Evolutionary conservation across 306 rosid species (phyloP), one percentile per base, ranked within the genome.

Genomic region (Rosa persica): DNA sequence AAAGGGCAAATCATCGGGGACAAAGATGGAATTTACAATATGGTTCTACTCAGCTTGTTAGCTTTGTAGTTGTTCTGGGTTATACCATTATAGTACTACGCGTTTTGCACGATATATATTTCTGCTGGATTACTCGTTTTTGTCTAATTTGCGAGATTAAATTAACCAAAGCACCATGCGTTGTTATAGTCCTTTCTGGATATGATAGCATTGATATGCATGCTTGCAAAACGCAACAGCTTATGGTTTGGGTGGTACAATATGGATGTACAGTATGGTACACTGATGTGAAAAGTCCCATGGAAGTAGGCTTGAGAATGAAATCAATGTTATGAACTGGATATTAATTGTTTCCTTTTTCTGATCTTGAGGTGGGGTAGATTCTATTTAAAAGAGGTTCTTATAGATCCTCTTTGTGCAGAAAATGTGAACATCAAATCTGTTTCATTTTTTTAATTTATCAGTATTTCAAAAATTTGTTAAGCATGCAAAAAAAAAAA

Each of bases 381-480:
- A 42, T 58, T 54, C 22, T 13, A 70, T 13, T 16, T 46, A 48
- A 36, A 36, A 73, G 47, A 15, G 36, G 57, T 74, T 42, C 57
- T 43, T 42, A 17, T 48, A 11, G 27, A 23, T 43, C 7, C 19
- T 42, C 10, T 68, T 40, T 40, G 10, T 7, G 66, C 51, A 51
- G 64, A 38, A 40, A 43, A 16, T 42, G 13, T 40, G 42, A 23
- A 74, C 68, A 58, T 57, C 17, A 40, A 20, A 3, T 40, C 23
- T 57, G 8, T 73, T 64, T 74, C 17, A 12, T 74, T 74, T 74
- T 74, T 74, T 39, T 67, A 25, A 61, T 30, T 25, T 13, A 13
- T 2, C 67, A 25, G 69, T 34, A 12, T 64, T 27, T 4, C 0
- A 1, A 62, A 12, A 25, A 0, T 3, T 62, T 62, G 40, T 64